A percentile compares a stretch with the other conserved stretches of the same genome.
Evolutionary conservation across 2,329 filamentous ascomycete species (phyloP).

Genomic region (Ophiostoma sp.): DNA sequence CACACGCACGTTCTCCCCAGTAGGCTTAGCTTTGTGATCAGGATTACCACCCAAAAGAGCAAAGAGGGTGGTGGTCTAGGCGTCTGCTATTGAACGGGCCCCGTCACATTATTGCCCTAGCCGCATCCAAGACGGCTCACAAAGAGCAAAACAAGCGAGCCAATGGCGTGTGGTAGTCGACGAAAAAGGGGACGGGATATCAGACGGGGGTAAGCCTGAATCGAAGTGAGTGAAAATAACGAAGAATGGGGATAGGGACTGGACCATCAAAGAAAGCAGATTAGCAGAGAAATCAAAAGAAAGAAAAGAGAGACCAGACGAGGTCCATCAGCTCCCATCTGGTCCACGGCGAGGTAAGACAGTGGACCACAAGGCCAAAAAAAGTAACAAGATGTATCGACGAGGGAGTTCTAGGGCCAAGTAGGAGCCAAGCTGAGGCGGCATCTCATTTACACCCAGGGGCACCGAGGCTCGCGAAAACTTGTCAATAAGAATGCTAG

Average conservation of each 20-base stretch:
- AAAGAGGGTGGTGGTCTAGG: not conserved
- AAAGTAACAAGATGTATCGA: not conserved
- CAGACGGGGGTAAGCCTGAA: not conserved
- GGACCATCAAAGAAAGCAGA: too few species aligned
- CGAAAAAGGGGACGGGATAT: not conserved
- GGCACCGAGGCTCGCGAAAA: not conserved
- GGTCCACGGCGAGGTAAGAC: not conserved
- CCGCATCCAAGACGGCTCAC: slow-evolving; percentile 5
- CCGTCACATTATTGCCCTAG: slow-evolving; percentile 13
- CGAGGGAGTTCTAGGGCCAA: not conserved
- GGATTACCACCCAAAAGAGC: not conserved
- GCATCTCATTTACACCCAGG: slow-evolving; percentile 4
- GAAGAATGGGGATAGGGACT: not conserved
- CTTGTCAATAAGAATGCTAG: not conserved
- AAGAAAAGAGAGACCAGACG: not conserved
- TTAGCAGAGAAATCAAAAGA: not conserved
- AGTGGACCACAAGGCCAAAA: not conserved
- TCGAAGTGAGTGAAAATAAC: not conserved
- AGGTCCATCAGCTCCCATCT: not conserved
- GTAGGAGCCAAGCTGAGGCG: not conserved
- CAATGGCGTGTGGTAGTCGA: slow-evolving; percentile 17
- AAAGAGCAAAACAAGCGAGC: slow-evolving; percentile 1
- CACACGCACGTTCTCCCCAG: slow-evolving; percentile 11
- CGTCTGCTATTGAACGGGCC: slow-evolving; percentile 11
- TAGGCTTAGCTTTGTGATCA: slow-evolving; percentile 1